Base-by-base conservation (phyloP, 495 filamentous ascomycete genomes). In the Penicillium maclennaniae region DNA sequence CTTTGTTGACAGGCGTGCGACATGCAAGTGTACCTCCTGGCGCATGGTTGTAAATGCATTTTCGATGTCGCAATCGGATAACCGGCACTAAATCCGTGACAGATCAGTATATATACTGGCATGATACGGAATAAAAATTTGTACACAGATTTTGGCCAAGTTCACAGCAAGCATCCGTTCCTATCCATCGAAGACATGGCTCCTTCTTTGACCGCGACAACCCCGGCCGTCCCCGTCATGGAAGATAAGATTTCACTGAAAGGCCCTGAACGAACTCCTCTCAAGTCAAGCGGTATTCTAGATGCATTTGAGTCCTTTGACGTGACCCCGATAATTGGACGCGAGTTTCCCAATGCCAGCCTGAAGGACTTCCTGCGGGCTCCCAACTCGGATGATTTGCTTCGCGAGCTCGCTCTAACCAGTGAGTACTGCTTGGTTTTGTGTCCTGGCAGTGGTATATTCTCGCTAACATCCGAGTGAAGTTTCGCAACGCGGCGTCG, bases 401-500 rank as follows among this genome's bases (percentile, higher is more conserved):
- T 90, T 16, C 69, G 79, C 4, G 86, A 91, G 38, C 71, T 89
- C 4, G 84, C 86, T 17, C 78, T 87, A 25, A 85, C 83, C 8
- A 74, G 85, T 88, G 51, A 51, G 69, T 53, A 36, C 17, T 19
- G 7, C 17, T 6, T 20, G 19, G 8, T 4, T 10, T 38, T 7
- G 0, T 16, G 0, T 16, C 26, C 26, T 4, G 14, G 9, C 26
- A 0, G 2, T 6, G 7, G 6, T 47, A 16, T 14, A 25, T 28
- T 39, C 2, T n/a, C 16, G 17, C 20, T 9, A n/a, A 4, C 28
- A 91, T 8, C 10, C 6, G 7, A 31, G 23, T 23, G 23, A 7
- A 31, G 88, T 93, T 58, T 92, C 87, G 15, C 83, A 86, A 56
- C 82, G 88, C 0, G 87, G 87, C 3, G 89, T 93, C 0, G 88